Evolutionary conservation across 2,329 filamentous ascomycete species (phyloP).

Genomic region (Ampelomyces quisqualis): DNA sequence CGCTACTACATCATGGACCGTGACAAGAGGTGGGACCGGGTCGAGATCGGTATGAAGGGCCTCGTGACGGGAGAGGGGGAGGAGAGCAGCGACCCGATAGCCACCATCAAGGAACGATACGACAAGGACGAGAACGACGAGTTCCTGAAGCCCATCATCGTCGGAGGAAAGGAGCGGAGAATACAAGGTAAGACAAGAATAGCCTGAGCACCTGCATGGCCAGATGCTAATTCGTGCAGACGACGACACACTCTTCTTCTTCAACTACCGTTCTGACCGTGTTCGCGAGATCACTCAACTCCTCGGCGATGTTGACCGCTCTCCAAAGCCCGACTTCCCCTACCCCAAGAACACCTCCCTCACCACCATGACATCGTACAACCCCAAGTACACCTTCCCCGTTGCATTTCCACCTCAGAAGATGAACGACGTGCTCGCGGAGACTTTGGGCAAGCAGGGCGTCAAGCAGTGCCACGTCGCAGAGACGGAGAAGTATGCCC

Average conservation of each 20-base stretch:
- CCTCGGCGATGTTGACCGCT: conserved; percentile 87
- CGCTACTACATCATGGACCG: conserved; percentile 99
- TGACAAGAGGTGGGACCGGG: conserved; percentile 97
- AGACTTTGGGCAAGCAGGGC: conserved; percentile 88
- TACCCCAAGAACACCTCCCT: conserved; percentile 87
- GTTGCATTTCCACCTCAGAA: conserved; percentile 90
- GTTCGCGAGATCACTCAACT: conserved; percentile 95
- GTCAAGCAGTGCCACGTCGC: conserved; percentile 94
- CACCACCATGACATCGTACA: conserved; percentile 98
- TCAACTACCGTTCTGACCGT: conserved; percentile 99
- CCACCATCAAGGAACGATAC: conserved; percentile 85
- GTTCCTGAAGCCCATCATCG: conserved; percentile 96
- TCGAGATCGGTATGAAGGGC: conserved; percentile 87
- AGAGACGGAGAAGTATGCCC: conserved; percentile 98
- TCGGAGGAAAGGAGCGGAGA: conserved; percentile 81
- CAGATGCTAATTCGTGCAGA: conserved; percentile 55
- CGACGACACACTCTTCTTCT: conserved; percentile 95
- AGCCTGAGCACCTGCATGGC: conserved; percentile 32
- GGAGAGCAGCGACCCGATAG: conserved; percentile 77
- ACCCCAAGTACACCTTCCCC: conserved; percentile 88
- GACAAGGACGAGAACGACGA: conserved; percentile 88
- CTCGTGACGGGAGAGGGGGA: conserved; percentile 85
- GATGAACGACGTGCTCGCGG: conserved; percentile 97
- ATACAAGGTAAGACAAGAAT: conserved; percentile 65
- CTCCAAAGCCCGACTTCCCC: conserved; percentile 83